phyloP scores from a whole-genome alignment of 1,139 yeast species.

The Nakaseomyces bracarensis region DNA sequence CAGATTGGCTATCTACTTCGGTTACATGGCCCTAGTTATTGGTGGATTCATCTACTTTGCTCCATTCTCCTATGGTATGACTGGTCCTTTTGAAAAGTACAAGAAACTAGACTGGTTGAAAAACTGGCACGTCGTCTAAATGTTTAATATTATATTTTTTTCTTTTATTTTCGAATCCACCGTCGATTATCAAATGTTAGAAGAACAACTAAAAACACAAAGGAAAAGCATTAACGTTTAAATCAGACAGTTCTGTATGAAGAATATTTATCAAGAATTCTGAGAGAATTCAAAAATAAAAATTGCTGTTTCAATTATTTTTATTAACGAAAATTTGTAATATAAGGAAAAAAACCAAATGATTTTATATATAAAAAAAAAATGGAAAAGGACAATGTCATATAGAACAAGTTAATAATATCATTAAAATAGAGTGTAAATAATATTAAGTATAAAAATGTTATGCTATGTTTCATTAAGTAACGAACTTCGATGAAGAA shows the following conservation, averaged over 20 bases:
- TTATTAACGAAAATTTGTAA: constrained; percentile 1
- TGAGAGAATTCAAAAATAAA: background rate
- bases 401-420: too few species aligned
- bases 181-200: background rate
- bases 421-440: too few species aligned
- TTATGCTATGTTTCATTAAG: background rate
- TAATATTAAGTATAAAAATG: background rate
- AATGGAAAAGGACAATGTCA: background rate
- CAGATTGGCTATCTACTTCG: constrained; percentile 33
- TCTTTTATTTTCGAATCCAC: too few species aligned
- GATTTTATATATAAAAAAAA: background rate
- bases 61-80: constrained; percentile 84
- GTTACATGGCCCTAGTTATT: constrained; percentile 50
- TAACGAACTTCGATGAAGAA: background rate
- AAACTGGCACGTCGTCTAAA: constrained; percentile 55
- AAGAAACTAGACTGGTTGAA: constrained; percentile 65
- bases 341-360: constrained; percentile 1
- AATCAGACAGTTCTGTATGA: too few species aligned
- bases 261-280: background rate
- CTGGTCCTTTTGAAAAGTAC: constrained; percentile 64
- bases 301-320: background rate
- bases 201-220: too few species aligned
- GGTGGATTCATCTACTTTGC: constrained; percentile 67
- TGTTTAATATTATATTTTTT: too few species aligned
- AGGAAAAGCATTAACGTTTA: too few species aligned